Base-by-base conservation (phyloP, 805 yeast species). In the Monosporozyma siamensis region DNA sequence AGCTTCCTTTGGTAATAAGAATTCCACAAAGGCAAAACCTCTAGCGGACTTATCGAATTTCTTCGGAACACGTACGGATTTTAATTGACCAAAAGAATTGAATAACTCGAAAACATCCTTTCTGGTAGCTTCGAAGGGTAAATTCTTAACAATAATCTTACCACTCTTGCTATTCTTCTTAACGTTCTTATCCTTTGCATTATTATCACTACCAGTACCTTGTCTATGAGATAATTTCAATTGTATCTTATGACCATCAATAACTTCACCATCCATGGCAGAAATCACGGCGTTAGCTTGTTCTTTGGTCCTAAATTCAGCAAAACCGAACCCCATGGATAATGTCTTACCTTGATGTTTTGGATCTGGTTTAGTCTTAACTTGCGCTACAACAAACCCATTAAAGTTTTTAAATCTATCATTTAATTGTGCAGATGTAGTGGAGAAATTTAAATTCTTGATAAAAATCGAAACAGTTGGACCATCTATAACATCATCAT, bases 241-340 rank as follows among this genome's bases (percentile, higher is more conserved):
- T 64, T 87, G 94, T 38, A 92, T 70, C 52, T 78, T 83, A 63
- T 92, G 98, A 2, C 95, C 97, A 59, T 86, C 95, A 43, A 92
- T 70, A 2, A 77, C 77, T 41, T 77, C 72, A 3, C 86, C 94
- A 61, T 89, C 85, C 68, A 87, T 65, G 0, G 81, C 72, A 26
- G 70, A 61, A 38, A 87, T 77, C 6, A 95, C 97, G 10, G 74
- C 70, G 32, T 75, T 70, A 0, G 98, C 98, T 54, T 82, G 78
- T 31, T 78, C 85, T 50, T 75, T 77, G 1, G 89, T 76, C 51
- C 69, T 77, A 64, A 87, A 92, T 64, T 92, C 98, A 11, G 77
- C 96, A 66, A 92, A 92, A 1, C 98, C 98, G 56, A 88, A 92
- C 17, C 98, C 98, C 98, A 92, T 92, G 53, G 96, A 87, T 46